Evolutionary conservation across 768 basidiomycete genomes (phyloP), one percentile per base, ranked within the genome.

Genomic region (Podaxis carcinomalis): DNA sequence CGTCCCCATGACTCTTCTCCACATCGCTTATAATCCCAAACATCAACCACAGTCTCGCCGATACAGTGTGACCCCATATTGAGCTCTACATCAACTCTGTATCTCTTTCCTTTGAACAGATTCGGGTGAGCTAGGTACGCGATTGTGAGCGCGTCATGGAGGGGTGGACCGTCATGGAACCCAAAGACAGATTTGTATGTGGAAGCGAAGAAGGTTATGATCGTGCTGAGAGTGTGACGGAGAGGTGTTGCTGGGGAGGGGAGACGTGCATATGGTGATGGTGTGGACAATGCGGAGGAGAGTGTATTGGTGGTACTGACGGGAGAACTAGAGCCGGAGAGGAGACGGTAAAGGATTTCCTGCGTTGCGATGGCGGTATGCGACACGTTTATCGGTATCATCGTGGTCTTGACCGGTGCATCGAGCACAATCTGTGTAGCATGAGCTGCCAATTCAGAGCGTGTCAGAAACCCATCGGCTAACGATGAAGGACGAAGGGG

Each of bases 361-460:
- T 73, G 69, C 2, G 84, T 88, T 47, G 91, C 87, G 63, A 95
- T 89, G 2, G 90, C 91, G 0, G 84, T 88, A 70, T 95, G 94
- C 2, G 93, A 92, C 16, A 94, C 89, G 67, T 96, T 95, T 65
- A 96, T 82, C 0, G 92, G 91, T 27, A 93, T 83, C 92, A 93
- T 93, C 14, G 74, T 78, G 57, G 77, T 80, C 75, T 83, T 87
- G 5, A 91, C 77, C 2, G 89, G 86, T 4, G 78, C 80, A 67
- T 93, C 79, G 47, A 93, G 71, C 10, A 95, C 89, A 55, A 95
- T 92, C 66, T 92, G 88, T 1, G 88, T 82, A 2, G 93, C 90
- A 69, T 94, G 90, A 6, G 91, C 89, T 92, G 64, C 25, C 23
- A 21, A 36, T 25, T 7, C 14, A 44, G 9, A n/a, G 5, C 11